Conservation (phyloP, 2,329 filamentous ascomycete genomes). For the Lasiodiplodia sp. region DNA sequence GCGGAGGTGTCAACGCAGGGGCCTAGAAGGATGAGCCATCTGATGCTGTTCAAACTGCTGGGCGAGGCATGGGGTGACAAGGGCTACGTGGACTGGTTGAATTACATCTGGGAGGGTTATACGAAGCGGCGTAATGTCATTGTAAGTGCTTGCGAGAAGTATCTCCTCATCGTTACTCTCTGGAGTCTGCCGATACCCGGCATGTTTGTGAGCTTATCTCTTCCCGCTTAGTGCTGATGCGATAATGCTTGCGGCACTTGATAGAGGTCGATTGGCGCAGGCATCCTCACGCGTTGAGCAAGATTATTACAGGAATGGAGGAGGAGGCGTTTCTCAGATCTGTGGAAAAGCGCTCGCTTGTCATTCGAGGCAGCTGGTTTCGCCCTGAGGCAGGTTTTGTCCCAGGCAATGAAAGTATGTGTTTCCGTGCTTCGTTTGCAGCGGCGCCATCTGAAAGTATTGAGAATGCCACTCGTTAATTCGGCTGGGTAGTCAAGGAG, state of each 20-base stretch:
- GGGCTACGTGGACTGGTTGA: constrained; percentile 89
- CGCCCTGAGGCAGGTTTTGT: constrained; percentile 70
- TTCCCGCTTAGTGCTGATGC: constrained; percentile 20
- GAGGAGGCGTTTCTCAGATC: constrained; percentile 83
- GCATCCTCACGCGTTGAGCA: constrained; percentile 65
- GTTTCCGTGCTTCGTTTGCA: too few species aligned
- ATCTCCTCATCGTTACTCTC: constrained; percentile 76
- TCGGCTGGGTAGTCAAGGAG: too few species aligned
- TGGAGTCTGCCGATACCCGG: constrained; percentile 84
- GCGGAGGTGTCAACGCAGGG: constrained; percentile 80
- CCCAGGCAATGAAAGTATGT: constrained; percentile 26
- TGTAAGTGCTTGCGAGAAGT: constrained; percentile 78
- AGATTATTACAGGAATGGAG: constrained; percentile 71
- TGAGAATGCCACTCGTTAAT: too few species aligned
- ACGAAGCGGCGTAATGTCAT: constrained; percentile 79
- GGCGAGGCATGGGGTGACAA: constrained; percentile 94
- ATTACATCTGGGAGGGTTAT: constrained; percentile 81
- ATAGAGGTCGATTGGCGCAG: constrained; percentile 70
- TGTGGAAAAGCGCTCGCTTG: constrained; percentile 78
- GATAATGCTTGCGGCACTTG: constrained; percentile 65
- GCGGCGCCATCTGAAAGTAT: too few species aligned
- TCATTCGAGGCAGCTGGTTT: constrained; percentile 92
- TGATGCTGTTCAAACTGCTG: constrained; percentile 84
- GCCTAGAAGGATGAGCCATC: constrained; percentile 82
- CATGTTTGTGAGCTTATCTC: constrained; percentile 80